Evolutionary conservation across 1,284 basidiomycete species (phyloP).

Genomic region (Thelephora terrestris): DNA sequence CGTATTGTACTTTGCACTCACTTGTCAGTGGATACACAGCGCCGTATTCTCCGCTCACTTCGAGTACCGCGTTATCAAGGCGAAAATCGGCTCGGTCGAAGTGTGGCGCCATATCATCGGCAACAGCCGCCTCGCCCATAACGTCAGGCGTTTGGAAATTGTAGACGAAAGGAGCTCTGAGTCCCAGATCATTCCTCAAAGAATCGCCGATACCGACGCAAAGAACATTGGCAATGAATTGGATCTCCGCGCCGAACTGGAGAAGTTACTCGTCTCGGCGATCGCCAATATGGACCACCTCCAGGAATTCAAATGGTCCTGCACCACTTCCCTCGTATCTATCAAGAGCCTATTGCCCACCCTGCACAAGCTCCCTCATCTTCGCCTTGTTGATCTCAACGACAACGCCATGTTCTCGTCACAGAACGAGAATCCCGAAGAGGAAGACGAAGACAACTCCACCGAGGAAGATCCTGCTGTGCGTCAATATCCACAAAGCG

Average conservation of each 20-base stretch:
- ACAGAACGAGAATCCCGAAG: constrained; percentile 2
- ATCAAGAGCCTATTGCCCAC: constrained; percentile 47
- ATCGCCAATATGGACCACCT: constrained; percentile 42
- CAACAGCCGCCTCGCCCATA: constrained; percentile 42
- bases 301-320: constrained; percentile 43
- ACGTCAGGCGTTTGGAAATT: constrained; percentile 48
- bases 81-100: constrained; percentile 43
- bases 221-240: constrained; percentile 47
- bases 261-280: constrained; percentile 37
- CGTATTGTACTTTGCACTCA: constrained; percentile 39
- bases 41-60: constrained; percentile 49
- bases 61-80: constrained; percentile 46
- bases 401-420: constrained; percentile 36
- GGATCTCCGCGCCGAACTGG: constrained; percentile 45
- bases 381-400: constrained; percentile 38
- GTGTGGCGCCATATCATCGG: constrained; percentile 53
- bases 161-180: constrained; percentile 43
- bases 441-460: constrained; percentile 9
- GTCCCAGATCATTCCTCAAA: constrained; percentile 30
- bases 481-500: constrained; percentile 5
- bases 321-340: constrained; percentile 48
- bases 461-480: constrained; percentile 17
- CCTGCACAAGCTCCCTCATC: constrained; percentile 32
- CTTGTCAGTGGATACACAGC: constrained; percentile 41
- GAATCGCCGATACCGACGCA: constrained; percentile 46